Percentiles rank a stretch among this genome's conserved stretches.
Conservation (phyloP, 768 basidiomycete genomes). For the Auricularia cornea region DNA sequence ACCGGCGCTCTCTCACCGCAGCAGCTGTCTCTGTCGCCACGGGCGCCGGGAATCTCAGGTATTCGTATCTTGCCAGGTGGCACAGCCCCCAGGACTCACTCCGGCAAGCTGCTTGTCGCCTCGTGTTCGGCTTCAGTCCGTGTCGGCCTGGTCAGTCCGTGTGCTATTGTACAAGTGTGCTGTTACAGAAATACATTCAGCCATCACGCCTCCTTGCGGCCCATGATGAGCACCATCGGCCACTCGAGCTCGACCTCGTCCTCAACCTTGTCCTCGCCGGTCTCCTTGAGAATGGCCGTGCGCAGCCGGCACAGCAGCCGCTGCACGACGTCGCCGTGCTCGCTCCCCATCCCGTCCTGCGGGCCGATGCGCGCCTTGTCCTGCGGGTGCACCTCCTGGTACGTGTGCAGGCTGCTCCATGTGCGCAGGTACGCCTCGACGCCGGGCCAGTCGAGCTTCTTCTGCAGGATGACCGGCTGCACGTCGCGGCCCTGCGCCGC, state of each 20-base stretch:
- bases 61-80: too few relatives aligned
- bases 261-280: slow-evolving; percentile 15
- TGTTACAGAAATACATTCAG: background rate
- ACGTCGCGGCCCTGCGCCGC: slow-evolving; percentile 49
- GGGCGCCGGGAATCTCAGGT: too few relatives aligned
- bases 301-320: slow-evolving; percentile 53
- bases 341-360: slow-evolving; percentile 10
- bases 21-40: too few relatives aligned
- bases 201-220: background rate
- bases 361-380: slow-evolving; percentile 32
- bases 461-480: slow-evolving; percentile 45
- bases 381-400: slow-evolving; percentile 51
- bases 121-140: too few relatives aligned
- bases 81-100: too few relatives aligned
- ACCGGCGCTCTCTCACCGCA: too few relatives aligned
- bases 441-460: slow-evolving; percentile 55
- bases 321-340: slow-evolving; percentile 55
- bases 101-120: too few relatives aligned
- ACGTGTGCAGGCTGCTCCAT: slow-evolving; percentile 62
- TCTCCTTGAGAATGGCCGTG: slow-evolving; percentile 22
- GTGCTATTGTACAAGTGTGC: background rate
- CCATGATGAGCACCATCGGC: slow-evolving; percentile 21
- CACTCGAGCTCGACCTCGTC: slow-evolving; percentile 32
- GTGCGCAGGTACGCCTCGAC: slow-evolving; percentile 63
- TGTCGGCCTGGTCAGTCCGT: too few relatives aligned